These are phyloP conservation scores for Coemansia sp. DNA, from an alignment of 192 early-diverging fungal species.

Conservation along the genomic window DNA sequence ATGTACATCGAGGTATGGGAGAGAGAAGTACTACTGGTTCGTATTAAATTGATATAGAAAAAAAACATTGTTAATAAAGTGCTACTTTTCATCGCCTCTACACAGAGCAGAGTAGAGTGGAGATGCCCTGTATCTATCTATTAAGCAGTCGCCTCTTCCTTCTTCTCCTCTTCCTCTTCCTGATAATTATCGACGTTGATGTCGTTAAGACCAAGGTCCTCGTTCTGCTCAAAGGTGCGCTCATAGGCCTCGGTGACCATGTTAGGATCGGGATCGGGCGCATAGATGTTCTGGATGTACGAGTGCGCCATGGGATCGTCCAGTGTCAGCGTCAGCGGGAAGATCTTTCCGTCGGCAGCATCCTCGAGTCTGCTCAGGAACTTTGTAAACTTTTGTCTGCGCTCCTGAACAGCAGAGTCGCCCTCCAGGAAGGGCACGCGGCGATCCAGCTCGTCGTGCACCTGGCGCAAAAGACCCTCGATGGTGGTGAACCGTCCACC, in stretches of 20 bases:
- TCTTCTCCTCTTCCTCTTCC: constrained; percentile 1
- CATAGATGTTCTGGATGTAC: constrained; percentile 90
- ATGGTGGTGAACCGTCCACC: constrained; percentile 95
- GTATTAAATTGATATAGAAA: background rate
- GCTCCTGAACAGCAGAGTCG: constrained; percentile 59
- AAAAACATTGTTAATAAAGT: background rate
- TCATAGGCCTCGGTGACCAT: constrained; percentile 85
- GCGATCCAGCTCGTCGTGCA: constrained; percentile 76
- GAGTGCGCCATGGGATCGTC: constrained; percentile 91
- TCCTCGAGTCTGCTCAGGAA: constrained; percentile 72
- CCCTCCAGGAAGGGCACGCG: constrained; percentile 67
- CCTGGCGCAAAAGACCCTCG: constrained; percentile 86
- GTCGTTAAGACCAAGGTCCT: constrained; percentile 85
- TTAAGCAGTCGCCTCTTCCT: no score
- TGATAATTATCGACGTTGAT: constrained; percentile 72
- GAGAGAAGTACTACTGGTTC: no score
- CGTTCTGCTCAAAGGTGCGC: constrained; percentile 85
- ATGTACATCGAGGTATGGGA: no score
- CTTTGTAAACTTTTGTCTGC: constrained; percentile 53
- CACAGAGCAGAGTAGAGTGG: no score
- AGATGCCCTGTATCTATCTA: no score
- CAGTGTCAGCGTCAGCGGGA: constrained; percentile 69
- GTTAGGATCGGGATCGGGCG: constrained; percentile 92
- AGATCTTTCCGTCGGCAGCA: constrained; percentile 57
- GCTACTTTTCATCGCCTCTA: no score